These are phyloP conservation scores for Penicillium sp. DNA, from an alignment of 2,329 filamentous ascomycete genomes.

Conservation along the genomic window DNA sequence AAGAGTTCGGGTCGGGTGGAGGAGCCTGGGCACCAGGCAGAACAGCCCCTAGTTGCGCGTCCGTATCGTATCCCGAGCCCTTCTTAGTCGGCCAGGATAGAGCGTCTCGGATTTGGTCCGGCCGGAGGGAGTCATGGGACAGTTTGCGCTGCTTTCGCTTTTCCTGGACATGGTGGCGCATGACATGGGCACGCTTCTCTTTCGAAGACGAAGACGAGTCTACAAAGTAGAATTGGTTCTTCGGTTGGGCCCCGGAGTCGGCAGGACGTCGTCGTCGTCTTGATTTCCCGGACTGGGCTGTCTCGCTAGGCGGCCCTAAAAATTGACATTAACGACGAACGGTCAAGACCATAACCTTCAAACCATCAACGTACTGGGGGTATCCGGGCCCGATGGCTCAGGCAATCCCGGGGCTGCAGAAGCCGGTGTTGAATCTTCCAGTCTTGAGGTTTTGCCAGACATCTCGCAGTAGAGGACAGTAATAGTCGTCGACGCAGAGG, in stretches of 20 bases:
- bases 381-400: conserved; percentile 11
- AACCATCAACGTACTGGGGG: conserved; percentile 13
- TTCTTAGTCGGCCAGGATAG: conserved; percentile 7
- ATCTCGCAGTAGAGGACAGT: conserved; percentile 17
- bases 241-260: conserved; percentile 25
- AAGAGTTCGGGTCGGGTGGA: conserved; percentile 13
- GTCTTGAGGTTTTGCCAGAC: conserved; percentile 18
- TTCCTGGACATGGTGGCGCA: conserved; percentile 50
- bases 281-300: conserved; percentile 19
- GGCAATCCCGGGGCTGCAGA: conserved; percentile 3
- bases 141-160: conserved; percentile 41
- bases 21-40: background rate
- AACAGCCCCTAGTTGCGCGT: conserved; percentile 3
- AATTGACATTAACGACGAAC: conserved; percentile 4
- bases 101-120: conserved; percentile 8
- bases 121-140: conserved; percentile 19
- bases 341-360: background rate
- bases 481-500: conserved; percentile 9
- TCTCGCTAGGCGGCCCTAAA: conserved; percentile 25
- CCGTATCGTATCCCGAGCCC: conserved; percentile 10
- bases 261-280: conserved; percentile 34
- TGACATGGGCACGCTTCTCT: conserved; percentile 49
- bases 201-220: conserved; percentile 45
- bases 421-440: conserved; percentile 13
- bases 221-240: conserved; percentile 47